phyloP scores from a whole-genome alignment of 2,329 filamentous ascomycete species.

The Ambrosiella beaveri region DNA sequence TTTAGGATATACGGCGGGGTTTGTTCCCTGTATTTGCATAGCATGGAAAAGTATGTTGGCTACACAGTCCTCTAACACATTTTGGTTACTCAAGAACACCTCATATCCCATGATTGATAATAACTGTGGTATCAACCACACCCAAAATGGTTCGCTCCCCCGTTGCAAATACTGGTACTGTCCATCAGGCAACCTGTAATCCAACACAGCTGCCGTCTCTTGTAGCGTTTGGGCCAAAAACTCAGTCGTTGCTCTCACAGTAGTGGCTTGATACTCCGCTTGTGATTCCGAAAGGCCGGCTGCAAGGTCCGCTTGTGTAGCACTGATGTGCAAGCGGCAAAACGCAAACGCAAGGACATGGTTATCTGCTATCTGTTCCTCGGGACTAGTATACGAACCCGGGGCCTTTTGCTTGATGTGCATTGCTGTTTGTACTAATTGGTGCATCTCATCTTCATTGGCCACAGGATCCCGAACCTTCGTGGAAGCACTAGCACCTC shows the following conservation, averaged over 20 bases:
- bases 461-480: slow-evolving; percentile 28
- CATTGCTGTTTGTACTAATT: slow-evolving; percentile 43
- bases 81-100: slow-evolving; percentile 19
- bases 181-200: slow-evolving; percentile 25
- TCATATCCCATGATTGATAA: slow-evolving; percentile 38
- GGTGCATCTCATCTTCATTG: slow-evolving; percentile 56
- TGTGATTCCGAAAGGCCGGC: not conserved
- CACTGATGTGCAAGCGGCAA: slow-evolving; percentile 53
- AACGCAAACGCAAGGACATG: slow-evolving; percentile 76
- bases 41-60: slow-evolving; percentile 11
- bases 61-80: slow-evolving; percentile 12
- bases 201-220: slow-evolving; percentile 55
- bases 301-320: not conserved
- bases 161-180: slow-evolving; percentile 31
- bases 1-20: slow-evolving; percentile 8
- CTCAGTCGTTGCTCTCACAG: not conserved
- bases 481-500: slow-evolving; percentile 41
- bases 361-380: slow-evolving; percentile 58
- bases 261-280: not conserved
- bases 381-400: slow-evolving; percentile 37
- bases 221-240: slow-evolving; percentile 35
- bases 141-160: slow-evolving; percentile 44
- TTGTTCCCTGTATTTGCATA: slow-evolving; percentile 10
- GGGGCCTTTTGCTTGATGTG: slow-evolving; percentile 34
- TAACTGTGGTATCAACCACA: slow-evolving; percentile 44